Conservation (phyloP, 129 eudicot species). For the Centrapalus pauciflorus region DNA sequence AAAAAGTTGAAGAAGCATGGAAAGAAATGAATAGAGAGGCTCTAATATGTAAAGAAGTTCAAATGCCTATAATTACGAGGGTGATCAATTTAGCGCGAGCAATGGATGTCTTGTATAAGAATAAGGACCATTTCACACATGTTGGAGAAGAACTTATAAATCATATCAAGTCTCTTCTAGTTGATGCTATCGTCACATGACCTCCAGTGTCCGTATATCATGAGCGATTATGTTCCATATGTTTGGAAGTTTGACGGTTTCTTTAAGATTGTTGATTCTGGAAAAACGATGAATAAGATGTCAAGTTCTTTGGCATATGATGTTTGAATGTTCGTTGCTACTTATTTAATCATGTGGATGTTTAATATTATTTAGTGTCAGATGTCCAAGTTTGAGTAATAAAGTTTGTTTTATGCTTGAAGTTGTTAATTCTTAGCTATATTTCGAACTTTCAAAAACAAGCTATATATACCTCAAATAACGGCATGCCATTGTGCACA, state of each 20-base stretch:
- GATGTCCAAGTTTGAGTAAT: neutral
- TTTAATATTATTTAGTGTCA: too few relatives aligned
- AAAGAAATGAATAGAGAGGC: constrained; percentile 26
- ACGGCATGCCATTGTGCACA: too few relatives aligned
- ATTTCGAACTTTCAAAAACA: too few relatives aligned
- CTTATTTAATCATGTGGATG: too few relatives aligned
- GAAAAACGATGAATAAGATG: neutral
- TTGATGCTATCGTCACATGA: constrained; percentile 9
- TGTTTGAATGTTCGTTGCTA: neutral
- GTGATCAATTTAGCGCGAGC: constrained; percentile 25
- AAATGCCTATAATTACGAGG: constrained; percentile 9
- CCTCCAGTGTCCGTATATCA: neutral
- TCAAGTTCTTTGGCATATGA: neutral
- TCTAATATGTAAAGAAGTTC: constrained; percentile 7
- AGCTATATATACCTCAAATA: too few relatives aligned
- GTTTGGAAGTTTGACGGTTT: neutral
- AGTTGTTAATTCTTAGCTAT: too few relatives aligned
- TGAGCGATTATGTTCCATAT: neutral
- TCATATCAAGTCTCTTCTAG: constrained; percentile 10
- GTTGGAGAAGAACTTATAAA: constrained; percentile 7
- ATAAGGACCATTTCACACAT: constrained; percentile 30
- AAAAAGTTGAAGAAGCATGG: constrained; percentile 37
- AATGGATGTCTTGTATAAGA: constrained; percentile 23
- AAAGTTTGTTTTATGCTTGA: neutral
- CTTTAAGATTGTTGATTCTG: neutral